Conservation (phyloP, 768 basidiomycete species). For the Porpolomopsis calyptriformis region DNA sequence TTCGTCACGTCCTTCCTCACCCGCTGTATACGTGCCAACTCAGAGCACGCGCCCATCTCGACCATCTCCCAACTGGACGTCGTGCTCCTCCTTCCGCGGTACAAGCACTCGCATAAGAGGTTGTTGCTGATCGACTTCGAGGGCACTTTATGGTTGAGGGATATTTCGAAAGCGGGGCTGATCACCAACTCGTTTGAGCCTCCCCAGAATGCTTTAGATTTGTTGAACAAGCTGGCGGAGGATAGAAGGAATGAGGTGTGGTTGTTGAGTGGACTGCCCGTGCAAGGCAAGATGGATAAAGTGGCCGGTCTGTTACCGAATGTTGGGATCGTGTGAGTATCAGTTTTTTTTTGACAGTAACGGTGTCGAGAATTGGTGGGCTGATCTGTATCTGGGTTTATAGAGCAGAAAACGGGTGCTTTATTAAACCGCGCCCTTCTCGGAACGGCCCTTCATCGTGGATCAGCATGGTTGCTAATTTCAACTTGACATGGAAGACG, state of each 20-base stretch:
- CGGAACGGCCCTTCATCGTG: conserved; percentile 32
- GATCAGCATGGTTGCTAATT: conserved; percentile 72
- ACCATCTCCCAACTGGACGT: conserved; percentile 26
- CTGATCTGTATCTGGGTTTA: background rate
- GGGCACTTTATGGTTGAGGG: conserved; percentile 64
- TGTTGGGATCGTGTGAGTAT: conserved; percentile 64
- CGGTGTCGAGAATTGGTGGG: background rate
- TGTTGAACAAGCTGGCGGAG: conserved; percentile 48
- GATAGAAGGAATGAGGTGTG: conserved; percentile 70
- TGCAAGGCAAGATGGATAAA: conserved; percentile 52
- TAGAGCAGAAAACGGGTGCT: conserved; percentile 84
- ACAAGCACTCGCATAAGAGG: conserved; percentile 52
- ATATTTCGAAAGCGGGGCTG: conserved; percentile 38
- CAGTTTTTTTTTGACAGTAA: conserved; percentile 1
- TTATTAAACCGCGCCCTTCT: conserved; percentile 45
- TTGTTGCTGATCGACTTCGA: conserved; percentile 72
- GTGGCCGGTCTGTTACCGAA: conserved; percentile 50
- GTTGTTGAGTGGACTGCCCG: conserved; percentile 66
- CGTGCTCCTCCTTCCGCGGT: conserved; percentile 50
- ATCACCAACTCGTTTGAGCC: conserved; percentile 16
- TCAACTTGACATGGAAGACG: conserved; percentile 73
- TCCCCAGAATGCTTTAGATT: conserved; percentile 31
- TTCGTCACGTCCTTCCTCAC: conserved; percentile 75
- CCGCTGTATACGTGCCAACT: conserved; percentile 60
- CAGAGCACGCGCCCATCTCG: conserved; percentile 44